Conservation (phyloP, 1,284 basidiomycete species). For the Pholiota adiposa region DNA sequence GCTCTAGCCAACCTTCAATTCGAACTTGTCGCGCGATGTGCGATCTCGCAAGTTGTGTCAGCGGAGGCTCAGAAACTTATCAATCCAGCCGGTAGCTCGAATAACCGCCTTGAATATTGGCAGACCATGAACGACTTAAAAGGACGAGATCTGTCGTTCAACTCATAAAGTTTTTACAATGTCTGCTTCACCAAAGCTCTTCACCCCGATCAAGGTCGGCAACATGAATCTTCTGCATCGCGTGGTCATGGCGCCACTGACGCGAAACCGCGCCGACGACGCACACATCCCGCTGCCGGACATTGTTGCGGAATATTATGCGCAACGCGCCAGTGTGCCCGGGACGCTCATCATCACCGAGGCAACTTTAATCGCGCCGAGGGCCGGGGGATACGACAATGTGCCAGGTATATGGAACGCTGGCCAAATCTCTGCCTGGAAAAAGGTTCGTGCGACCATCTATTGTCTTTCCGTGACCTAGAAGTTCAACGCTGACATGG, state of each 20-base stretch:
- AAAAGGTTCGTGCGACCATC: slow-evolving; percentile 37
- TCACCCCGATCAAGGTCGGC: background rate
- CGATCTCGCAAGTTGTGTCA: too few species aligned
- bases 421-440: slow-evolving; percentile 44
- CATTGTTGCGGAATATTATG: slow-evolving; percentile 40
- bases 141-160: too few species aligned
- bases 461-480: too few species aligned
- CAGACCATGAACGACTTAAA: too few species aligned
- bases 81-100: too few species aligned
- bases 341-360: slow-evolving; percentile 45
- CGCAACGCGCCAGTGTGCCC: slow-evolving; percentile 35
- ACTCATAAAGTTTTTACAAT: too few species aligned
- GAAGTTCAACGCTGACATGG: background rate
- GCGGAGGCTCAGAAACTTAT: too few species aligned
- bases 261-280: slow-evolving; percentile 16
- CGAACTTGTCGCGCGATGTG: too few species aligned
- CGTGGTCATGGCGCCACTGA: slow-evolving; percentile 27
- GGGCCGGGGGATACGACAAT: slow-evolving; percentile 31
- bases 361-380: slow-evolving; percentile 36
- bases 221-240: slow-evolving; percentile 13
- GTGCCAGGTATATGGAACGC: slow-evolving; percentile 41
- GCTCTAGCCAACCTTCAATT: too few species aligned
- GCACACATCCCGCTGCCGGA: slow-evolving; percentile 25
- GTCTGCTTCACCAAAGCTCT: background rate
- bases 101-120: too few species aligned